Evolutionary conservation across 768 basidiomycete species (phyloP).

Genomic region (Pleurotus cornucopiae): DNA sequence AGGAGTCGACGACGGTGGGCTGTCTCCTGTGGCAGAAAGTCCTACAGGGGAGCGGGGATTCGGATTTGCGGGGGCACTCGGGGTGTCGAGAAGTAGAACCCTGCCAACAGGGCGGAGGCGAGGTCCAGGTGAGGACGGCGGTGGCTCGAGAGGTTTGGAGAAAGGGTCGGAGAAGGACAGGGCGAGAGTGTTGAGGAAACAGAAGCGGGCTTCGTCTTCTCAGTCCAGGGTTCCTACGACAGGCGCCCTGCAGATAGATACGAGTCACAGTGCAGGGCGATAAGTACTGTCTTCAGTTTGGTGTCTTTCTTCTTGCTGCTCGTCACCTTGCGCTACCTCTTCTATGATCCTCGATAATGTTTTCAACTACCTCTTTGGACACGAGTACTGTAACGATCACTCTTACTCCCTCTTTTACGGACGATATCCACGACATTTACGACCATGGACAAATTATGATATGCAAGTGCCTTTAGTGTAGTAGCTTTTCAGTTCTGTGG

Average conservation of each 20-base stretch:
- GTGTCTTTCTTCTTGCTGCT: too few relatives aligned
- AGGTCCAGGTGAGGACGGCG: conserved; percentile 17
- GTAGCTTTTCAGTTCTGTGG: background rate
- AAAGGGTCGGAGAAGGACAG: conserved; percentile 25
- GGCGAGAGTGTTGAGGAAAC: conserved; percentile 44
- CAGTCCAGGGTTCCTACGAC: conserved; percentile 22
- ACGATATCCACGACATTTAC: background rate
- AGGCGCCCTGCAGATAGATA: background rate
- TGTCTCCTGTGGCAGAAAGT: conserved; percentile 47
- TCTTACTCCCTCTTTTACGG: background rate
- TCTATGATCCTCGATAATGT: background rate
- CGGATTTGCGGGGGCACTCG: conserved; percentile 25
- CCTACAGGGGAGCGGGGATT: conserved; percentile 26
- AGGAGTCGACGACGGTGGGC: conserved; percentile 28
- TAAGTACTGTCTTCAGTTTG: too few relatives aligned
- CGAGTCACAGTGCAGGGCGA: conserved; percentile 1
- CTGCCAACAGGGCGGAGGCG: conserved; percentile 44
- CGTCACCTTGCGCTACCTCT: too few relatives aligned
- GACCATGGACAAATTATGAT: background rate
- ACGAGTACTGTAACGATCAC: background rate
- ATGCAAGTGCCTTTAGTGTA: background rate
- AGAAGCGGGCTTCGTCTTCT: conserved; percentile 40
- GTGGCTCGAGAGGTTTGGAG: conserved; percentile 10
- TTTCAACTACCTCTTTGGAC: background rate
- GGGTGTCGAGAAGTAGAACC: conserved; percentile 60